These are phyloP conservation scores for Diospyros kaki DNA, from an alignment of 148 eudicot species.

Conservation along the genomic window DNA sequence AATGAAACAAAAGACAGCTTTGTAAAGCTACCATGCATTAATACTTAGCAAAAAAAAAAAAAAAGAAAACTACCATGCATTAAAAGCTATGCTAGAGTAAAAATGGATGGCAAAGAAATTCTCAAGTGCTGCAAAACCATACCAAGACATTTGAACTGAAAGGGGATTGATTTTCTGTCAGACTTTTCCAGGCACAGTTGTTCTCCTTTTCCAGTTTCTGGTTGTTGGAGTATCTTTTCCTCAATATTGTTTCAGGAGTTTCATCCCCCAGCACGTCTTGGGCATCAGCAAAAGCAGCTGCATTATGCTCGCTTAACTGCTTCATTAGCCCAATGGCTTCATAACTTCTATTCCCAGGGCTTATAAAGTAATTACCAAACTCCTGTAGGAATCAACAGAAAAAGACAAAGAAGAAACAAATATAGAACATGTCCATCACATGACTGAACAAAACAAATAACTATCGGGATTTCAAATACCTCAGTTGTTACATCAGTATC, in stretches of 20 bases:
- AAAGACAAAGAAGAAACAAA: no score
- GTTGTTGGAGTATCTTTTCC: constrained; percentile 30
- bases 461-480: constrained; percentile 34
- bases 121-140: not conserved
- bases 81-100: no score
- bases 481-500: constrained; percentile 82
- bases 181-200: constrained; percentile 18
- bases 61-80: no score
- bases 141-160: constrained; percentile 50
- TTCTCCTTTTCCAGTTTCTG: constrained; percentile 29
- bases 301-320: constrained; percentile 74
- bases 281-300: constrained; percentile 80
- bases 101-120: no score
- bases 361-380: constrained; percentile 58
- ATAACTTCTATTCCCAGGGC: constrained; percentile 67
- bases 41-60: no score
- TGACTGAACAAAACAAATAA: not conserved
- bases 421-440: not conserved
- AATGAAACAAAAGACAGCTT: no score
- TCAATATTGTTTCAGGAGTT: constrained; percentile 71
- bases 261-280: constrained; percentile 80
- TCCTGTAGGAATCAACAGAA: constrained; percentile 38
- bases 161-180: constrained; percentile 23
- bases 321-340: constrained; percentile 95
- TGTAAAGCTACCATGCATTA: no score